Evolutionary conservation across 176 grass and related monocot genomes (phyloP).

Genomic region (Cenchrus purpureus): DNA sequence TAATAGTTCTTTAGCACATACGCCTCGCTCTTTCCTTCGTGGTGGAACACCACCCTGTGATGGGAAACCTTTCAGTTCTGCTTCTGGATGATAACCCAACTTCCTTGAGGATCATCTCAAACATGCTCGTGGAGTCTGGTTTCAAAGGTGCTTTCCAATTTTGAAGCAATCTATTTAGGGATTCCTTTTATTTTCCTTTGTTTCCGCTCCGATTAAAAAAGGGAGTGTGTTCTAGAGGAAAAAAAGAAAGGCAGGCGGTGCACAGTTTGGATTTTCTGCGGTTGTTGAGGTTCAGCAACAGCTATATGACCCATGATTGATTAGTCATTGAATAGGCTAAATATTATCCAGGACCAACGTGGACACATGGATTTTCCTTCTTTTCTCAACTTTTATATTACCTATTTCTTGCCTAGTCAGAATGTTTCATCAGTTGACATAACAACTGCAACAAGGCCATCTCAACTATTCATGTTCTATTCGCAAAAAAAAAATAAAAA

Average conservation of each 20-base stretch:
- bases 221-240: slow-evolving; percentile 8
- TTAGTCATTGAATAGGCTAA: neutral
- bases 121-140: neutral
- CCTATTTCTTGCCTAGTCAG: slow-evolving; percentile 4
- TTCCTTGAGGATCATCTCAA: neutral
- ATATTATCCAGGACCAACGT: neutral
- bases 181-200: neutral
- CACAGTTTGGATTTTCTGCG: neutral
- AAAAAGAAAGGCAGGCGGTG: slow-evolving; percentile 7
- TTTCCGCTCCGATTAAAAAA: neutral
- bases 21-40: neutral
- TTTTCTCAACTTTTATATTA: neutral
- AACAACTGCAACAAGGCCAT: slow-evolving; percentile 10
- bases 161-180: slow-evolving; percentile 26
- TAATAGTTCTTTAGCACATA: neutral
- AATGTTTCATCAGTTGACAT: neutral
- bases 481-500: neutral
- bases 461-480: neutral
- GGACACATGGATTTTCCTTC: neutral
- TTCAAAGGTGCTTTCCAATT: slow-evolving; percentile 34
- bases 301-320: neutral
- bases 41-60: slow-evolving; percentile 3
- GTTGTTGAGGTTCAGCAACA: too few relatives aligned
- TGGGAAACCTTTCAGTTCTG: slow-evolving; percentile 21
- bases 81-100: slow-evolving; percentile 33